Base-by-base conservation (phyloP, 1,284 basidiomycete genomes). In the Fomitopsis palustris region DNA sequence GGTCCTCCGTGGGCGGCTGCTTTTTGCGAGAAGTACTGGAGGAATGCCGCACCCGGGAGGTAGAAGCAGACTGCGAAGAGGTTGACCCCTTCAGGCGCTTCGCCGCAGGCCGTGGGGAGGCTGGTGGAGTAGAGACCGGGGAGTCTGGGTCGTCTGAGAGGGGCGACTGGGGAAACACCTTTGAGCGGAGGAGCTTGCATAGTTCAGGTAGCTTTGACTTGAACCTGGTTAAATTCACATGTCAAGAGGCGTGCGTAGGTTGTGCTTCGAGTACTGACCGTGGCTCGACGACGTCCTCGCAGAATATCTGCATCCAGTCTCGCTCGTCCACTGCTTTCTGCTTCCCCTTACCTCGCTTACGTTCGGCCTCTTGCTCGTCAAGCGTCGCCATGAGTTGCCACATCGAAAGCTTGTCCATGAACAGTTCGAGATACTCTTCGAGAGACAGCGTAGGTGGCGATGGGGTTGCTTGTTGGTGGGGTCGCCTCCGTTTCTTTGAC, bases 251-350 rank as follows among this genome's bases (percentile, higher is more conserved):
- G 41, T 16, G 25, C 16, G 2, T 33, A 25, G 41, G 16, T 19
- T 10, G n/a, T 14, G n/a, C 21, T 29, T 8, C 10, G 25, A 43
- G 53, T 25, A 76, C 83, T 62, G 65, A 90, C 89, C 79, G 74
- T 39, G 75, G 78, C 65, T 88, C 85, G 16, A 91, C 82, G 49
- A 87, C 66, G 38, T 85, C 80, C 66, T 86, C 82, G 61, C 78
- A 87, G 66, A 90, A 91, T 0, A 67, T 60, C 67, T 91, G 88
- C 74, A 84, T 86, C 88, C 89, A 91, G 65, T 92, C 88, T 2
- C 79, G 76, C 39, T 82, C 78, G 23, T 80, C 77, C 35, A 51
- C 37, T 4, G 31, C 53, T 57, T 62, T 64, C 29, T 57, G 60
- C 41, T 66, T 67, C 6, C 61, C 62, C 42, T 67, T 66, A 21